phyloP scores from a whole-genome alignment of 1,139 yeast species.

The Wickerhamomyces sp. region DNA sequence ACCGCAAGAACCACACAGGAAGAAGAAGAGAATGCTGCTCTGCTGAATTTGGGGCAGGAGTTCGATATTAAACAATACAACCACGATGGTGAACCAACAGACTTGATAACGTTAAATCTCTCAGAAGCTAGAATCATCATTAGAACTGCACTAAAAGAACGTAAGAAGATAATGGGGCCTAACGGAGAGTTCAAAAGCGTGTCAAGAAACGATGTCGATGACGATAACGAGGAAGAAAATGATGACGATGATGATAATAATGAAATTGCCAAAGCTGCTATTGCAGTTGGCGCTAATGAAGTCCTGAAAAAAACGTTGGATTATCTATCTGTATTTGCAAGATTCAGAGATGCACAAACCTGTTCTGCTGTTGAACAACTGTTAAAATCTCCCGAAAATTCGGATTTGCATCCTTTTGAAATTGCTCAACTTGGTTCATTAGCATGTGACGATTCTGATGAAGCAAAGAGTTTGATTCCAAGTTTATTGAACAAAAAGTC shows the following conservation, averaged over 20 bases:
- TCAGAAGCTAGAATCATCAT: slow-evolving; percentile 88
- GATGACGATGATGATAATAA: slow-evolving; percentile 45
- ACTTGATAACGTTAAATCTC: slow-evolving; percentile 76
- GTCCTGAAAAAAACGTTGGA: slow-evolving; percentile 91
- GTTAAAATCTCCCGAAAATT: slow-evolving; percentile 53
- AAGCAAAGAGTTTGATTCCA: slow-evolving; percentile 91
- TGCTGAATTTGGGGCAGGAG: slow-evolving; percentile 86
- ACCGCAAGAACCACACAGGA: slow-evolving; percentile 67
- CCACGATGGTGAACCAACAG: slow-evolving; percentile 74
- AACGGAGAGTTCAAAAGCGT: slow-evolving; percentile 28
- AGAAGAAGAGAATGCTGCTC: slow-evolving; percentile 86
- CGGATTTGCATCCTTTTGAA: slow-evolving; percentile 88
- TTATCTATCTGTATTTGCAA: slow-evolving; percentile 77
- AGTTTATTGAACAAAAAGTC: slow-evolving; percentile 76
- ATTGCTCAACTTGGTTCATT: slow-evolving; percentile 91
- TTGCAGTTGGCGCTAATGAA: slow-evolving; percentile 58
- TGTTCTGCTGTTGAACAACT: slow-evolving; percentile 91
- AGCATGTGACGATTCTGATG: slow-evolving; percentile 96
- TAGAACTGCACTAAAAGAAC: slow-evolving; percentile 83
- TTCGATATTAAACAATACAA: slow-evolving; percentile 77
- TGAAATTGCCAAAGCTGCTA: slow-evolving; percentile 62
- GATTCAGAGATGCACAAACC: slow-evolving; percentile 89
- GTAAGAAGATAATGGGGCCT: slow-evolving; percentile 50
- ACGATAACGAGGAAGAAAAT: slow-evolving; percentile 29
- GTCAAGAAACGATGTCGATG: slow-evolving; percentile 30